Percentiles rank a stretch among this genome's conserved stretches.
Evolutionary conservation across 2,329 filamentous ascomycete genomes (phyloP).

Genomic region (Calonectria crousiana): DNA sequence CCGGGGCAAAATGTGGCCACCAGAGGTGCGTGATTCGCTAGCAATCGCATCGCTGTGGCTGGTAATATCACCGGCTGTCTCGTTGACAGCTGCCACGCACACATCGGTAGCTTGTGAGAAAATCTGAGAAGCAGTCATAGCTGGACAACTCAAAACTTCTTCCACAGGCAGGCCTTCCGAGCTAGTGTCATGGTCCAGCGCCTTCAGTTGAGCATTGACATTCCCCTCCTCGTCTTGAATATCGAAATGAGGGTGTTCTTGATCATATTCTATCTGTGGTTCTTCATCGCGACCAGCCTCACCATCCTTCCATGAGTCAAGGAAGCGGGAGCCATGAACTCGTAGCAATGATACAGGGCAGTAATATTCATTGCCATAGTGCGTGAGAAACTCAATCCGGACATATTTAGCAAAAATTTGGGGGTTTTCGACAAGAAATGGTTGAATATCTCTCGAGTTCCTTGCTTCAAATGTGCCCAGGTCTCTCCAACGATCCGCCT

Average conservation of each 20-base stretch:
- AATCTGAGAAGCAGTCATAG: neutral
- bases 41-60: slow-evolving; percentile 8
- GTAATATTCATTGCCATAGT: slow-evolving; percentile 97
- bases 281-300: slow-evolving; percentile 76
- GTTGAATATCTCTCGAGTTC: slow-evolving; percentile 93
- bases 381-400: slow-evolving; percentile 89
- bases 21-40: slow-evolving; percentile 11
- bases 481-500: slow-evolving; percentile 90
- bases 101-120: slow-evolving; percentile 2
- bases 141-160: neutral
- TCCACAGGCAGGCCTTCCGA: neutral
- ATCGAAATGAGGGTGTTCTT: slow-evolving; percentile 24
- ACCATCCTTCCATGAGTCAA: slow-evolving; percentile 91
- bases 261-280: slow-evolving; percentile 50
- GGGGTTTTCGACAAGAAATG: slow-evolving; percentile 93
- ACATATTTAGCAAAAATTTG: slow-evolving; percentile 96
- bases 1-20: neutral
- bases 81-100: slow-evolving; percentile 26
- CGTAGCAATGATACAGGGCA: slow-evolving; percentile 92
- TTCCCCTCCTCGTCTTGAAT: slow-evolving; percentile 20
- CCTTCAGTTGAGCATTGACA: neutral
- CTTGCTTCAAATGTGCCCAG: slow-evolving; percentile 90
- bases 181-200: slow-evolving; percentile 7
- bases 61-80: neutral
- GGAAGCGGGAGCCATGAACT: slow-evolving; percentile 95